A percentile compares a stretch with the other conserved stretches of the same genome.
These are phyloP conservation scores for Fomitiporia mediterranea DNA, from an alignment of 1,284 basidiomycete genomes.

Conservation along the genomic window DNA sequence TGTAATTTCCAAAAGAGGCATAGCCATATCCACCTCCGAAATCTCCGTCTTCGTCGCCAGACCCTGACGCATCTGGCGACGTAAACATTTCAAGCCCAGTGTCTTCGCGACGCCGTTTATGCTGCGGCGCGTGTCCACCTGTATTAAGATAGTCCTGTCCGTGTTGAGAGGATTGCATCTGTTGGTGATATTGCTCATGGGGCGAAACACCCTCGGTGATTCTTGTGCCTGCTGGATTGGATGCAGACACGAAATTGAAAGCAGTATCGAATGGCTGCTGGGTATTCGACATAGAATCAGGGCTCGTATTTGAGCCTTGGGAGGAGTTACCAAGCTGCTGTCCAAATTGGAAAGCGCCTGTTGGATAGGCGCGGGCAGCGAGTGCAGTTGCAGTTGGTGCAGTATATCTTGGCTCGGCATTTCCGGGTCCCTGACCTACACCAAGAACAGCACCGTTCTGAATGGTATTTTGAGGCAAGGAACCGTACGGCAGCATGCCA, in stretches of 20 bases:
- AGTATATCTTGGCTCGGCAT: conserved; percentile 13
- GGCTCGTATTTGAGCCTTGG: neutral
- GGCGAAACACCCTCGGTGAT: conserved; percentile 8
- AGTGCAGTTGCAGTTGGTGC: conserved; percentile 16
- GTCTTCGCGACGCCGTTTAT: conserved; percentile 6
- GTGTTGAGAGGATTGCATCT: neutral
- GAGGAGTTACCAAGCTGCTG: conserved; percentile 3
- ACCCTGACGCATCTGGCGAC: neutral
- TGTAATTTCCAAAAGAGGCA: neutral
- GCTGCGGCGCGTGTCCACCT: neutral
- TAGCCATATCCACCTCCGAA: neutral
- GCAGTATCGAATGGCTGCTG: neutral
- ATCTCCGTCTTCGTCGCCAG: conserved; percentile 13
- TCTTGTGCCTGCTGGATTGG: neutral
- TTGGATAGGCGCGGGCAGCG: conserved; percentile 5
- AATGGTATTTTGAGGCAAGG: neutral
- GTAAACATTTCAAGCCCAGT: neutral
- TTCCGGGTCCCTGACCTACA: conserved; percentile 16
- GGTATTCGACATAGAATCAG: neutral
- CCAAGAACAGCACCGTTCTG: conserved; percentile 7
- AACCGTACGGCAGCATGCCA: neutral
- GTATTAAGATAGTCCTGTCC: conserved; percentile 2
- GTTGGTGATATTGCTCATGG: neutral
- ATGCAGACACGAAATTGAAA: conserved; percentile 10
- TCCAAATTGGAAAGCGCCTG: conserved; percentile 8